A percentile compares a stretch with the other conserved stretches of the same genome.
phyloP scores from a whole-genome alignment of 2,329 filamentous ascomycete genomes.

The Amesomyces nigricolor region DNA sequence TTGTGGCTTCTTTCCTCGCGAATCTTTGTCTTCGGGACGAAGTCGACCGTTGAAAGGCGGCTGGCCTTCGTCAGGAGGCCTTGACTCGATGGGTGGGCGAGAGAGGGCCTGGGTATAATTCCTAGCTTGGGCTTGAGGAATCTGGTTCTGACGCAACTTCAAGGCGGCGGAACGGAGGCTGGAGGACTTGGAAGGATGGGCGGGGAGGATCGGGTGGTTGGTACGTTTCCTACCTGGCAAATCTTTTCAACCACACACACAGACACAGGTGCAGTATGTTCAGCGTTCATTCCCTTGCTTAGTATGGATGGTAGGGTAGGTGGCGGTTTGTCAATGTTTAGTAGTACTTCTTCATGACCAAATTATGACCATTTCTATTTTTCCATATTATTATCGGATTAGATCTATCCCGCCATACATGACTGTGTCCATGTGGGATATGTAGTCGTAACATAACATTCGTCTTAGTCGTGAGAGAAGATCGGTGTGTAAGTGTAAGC shows the following conservation, averaged over 20 bases:
- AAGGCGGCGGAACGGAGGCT: not conserved
- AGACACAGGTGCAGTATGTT: not conserved
- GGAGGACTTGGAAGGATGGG: not conserved
- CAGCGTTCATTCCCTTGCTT: not conserved
- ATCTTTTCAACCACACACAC: no score
- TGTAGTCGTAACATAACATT: not conserved
- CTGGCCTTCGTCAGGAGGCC: no score
- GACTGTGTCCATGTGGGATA: not conserved
- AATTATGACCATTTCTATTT: conserved; percentile 2
- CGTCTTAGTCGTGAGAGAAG: not conserved
- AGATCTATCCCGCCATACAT: not conserved
- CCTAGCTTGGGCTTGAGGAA: not conserved
- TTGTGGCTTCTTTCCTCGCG: no score
- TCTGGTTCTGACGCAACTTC: not conserved
- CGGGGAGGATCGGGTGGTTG: not conserved
- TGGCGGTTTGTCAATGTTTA: not conserved
- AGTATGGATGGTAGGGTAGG: not conserved
- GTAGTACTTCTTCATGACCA: conserved; percentile 1
- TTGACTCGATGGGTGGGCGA: no score
- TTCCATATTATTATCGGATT: not conserved
- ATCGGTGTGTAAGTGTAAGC: not conserved
- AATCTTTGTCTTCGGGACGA: no score
- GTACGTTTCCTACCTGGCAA: no score
- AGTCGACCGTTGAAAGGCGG: no score
- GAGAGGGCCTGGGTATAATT: no score